phyloP scores from a whole-genome alignment of 2,329 filamentous ascomycete species.

The Plenodomus lindquistii region DNA sequence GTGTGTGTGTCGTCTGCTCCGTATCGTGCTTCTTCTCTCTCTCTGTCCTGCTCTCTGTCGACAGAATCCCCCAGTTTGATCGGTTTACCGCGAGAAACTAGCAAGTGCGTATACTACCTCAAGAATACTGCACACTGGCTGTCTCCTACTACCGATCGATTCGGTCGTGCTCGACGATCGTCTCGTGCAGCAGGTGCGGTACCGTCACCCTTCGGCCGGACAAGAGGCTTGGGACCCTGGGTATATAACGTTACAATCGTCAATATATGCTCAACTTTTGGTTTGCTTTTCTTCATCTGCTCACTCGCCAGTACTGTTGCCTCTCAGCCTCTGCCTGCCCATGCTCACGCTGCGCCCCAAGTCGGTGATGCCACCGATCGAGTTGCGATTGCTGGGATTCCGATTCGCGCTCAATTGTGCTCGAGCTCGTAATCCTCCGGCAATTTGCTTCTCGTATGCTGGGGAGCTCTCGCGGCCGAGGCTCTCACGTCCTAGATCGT shows the following conservation, averaged over 20 bases:
- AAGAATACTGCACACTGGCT: background rate
- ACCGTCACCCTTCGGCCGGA: slow-evolving; percentile 13
- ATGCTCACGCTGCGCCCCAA: slow-evolving; percentile 36
- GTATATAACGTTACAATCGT: slow-evolving; percentile 33
- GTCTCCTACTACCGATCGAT: background rate
- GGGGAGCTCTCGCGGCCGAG: slow-evolving; percentile 33
- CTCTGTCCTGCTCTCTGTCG: background rate
- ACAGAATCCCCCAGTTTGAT: background rate
- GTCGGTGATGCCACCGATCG: slow-evolving; percentile 30
- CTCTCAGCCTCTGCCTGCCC: slow-evolving; percentile 30
- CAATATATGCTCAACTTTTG: slow-evolving; percentile 14
- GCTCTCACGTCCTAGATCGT: slow-evolving; percentile 17
- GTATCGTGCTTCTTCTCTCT: background rate
- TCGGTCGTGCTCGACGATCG: background rate
- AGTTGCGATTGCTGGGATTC: slow-evolving; percentile 33
- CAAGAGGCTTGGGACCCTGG: slow-evolving; percentile 26
- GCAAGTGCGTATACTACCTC: background rate
- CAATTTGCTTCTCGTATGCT: slow-evolving; percentile 35
- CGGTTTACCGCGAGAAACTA: background rate
- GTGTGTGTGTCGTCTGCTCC: background rate
- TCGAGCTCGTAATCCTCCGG: slow-evolving; percentile 26
- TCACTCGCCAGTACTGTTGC: slow-evolving; percentile 41
- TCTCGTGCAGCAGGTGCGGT: slow-evolving; percentile 2
- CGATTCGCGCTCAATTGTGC: slow-evolving; percentile 31
- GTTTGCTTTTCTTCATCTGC: slow-evolving; percentile 11